These are phyloP conservation scores for Colletotrichum viniferum DNA, from an alignment of 2,329 filamentous ascomycete species.

Conservation along the genomic window DNA sequence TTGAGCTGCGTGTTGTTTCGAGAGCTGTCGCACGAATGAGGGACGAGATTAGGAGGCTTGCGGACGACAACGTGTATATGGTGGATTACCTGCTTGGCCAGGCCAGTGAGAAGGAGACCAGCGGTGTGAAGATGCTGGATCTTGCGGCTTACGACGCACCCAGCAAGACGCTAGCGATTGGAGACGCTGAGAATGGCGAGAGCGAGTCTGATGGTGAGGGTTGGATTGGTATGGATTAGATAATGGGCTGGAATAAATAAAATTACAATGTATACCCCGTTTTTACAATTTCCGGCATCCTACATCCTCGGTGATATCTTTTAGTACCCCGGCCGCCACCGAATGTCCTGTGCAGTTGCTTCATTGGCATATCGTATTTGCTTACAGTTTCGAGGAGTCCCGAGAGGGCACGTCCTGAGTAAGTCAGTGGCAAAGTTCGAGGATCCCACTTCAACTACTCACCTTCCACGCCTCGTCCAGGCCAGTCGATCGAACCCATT, in stretches of 20 bases:
- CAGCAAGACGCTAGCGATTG: slow-evolving; percentile 9
- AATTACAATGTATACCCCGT: slow-evolving; percentile 23
- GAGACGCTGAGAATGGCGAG: slow-evolving; percentile 28
- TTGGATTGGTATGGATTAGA: slow-evolving; percentile 55
- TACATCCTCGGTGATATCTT: too few relatives aligned
- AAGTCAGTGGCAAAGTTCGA: background rate
- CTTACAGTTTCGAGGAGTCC: background rate
- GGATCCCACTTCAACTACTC: background rate
- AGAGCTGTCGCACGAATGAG: slow-evolving; percentile 81
- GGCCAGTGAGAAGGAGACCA: slow-evolving; percentile 31
- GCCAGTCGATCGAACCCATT: slow-evolving; percentile 68
- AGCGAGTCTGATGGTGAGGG: slow-evolving; percentile 45
- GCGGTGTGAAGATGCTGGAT: slow-evolving; percentile 27
- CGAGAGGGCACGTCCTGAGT: slow-evolving; percentile 7
- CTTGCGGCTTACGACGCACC: slow-evolving; percentile 16
- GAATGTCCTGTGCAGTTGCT: background rate
- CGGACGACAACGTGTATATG: slow-evolving; percentile 88
- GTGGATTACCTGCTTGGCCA: slow-evolving; percentile 79
- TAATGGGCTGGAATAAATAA: slow-evolving; percentile 45
- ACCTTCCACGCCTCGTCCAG: slow-evolving; percentile 69
- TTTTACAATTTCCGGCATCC: background rate
- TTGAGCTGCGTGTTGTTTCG: slow-evolving; percentile 83
- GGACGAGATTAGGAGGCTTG: slow-evolving; percentile 80
- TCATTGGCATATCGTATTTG: background rate
- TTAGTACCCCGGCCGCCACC: background rate